Evolutionary conservation across 163 green algal genomes (phyloP).

Genomic region (Prototheca cutis): DNA sequence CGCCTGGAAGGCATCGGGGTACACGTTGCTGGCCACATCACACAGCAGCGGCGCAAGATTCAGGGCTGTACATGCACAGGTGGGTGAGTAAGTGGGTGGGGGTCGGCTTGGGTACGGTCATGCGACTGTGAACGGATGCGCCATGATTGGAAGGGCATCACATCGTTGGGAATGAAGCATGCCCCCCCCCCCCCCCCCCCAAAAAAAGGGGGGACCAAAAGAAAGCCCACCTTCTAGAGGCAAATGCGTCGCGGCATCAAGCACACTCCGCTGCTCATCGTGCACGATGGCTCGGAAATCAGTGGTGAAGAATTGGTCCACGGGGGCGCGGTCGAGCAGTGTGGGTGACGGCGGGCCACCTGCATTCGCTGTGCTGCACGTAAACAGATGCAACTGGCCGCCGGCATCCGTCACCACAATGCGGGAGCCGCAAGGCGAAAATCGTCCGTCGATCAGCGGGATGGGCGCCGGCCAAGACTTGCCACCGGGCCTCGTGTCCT

Average conservation of each 20-base stretch:
- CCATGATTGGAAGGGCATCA: neutral
- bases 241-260: neutral
- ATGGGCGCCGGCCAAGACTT: neutral
- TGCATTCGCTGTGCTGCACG: neutral
- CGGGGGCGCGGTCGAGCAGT: neutral
- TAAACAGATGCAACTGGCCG: neutral
- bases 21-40: too few relatives aligned
- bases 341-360: neutral
- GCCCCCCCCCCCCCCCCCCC: too few relatives aligned
- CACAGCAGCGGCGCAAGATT: too few relatives aligned
- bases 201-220: too few relatives aligned
- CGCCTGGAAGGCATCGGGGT: too few relatives aligned
- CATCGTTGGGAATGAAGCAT: neutral
- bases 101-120: too few relatives aligned
- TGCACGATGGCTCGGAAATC: neutral
- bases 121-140: neutral
- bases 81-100: too few relatives aligned
- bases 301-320: neutral
- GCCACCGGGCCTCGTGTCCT: neutral
- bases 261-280: neutral
- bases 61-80: too few relatives aligned
- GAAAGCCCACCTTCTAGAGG: neutral
- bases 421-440: neutral
- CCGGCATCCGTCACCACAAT: neutral
- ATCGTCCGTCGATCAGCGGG: neutral